Base-by-base conservation (phyloP, 2,329 filamentous ascomycete genomes). In the Colletotrichum lini region DNA sequence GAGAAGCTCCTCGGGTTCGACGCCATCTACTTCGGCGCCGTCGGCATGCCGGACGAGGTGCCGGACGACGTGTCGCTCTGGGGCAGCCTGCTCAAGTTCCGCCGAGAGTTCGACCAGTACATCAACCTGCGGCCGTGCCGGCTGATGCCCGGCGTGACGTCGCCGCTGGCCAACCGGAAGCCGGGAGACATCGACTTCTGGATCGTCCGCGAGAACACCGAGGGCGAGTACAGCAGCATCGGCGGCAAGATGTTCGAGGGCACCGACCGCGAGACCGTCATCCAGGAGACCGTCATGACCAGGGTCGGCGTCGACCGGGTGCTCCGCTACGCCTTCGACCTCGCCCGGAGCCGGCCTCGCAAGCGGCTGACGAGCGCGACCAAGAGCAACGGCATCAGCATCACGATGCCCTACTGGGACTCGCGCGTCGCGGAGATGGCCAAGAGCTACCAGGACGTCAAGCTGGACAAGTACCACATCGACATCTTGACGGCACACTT, bases 371-470 rank as follows among this genome's bases (percentile, higher is more conserved):
- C 90, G 0, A 86, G 91, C 1, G 90, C 92, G 3, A 91, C 89
- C 0, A 92, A 92, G 81, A 90, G 87, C 54, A 92, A 92, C 76
- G 89, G 90, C 0, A 89, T 91, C 79, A 83, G 90, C 0, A 91
- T 91, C 65, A 90, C 90, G 0, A 91, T 92, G 89, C 90, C 92
- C 0, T 84, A 92, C 69, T 92, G 90, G 90, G 90, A 92, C 75
- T 89, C 91, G 74, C 84, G 92, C 13, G 89, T 89, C 0, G 80
- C 79, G 0, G 82, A 85, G 35, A 85, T 92, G 2, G 84, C 85
- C 0, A 83, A 81, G 68, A 88, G 91, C 6, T 92, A 89, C 74
- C 87, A 87, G 0, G 88, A 91, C 74, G 89, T 92, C 2, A 85
- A 83, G 38, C 82, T 86, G 54, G 90, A 92, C 70, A 92, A 91